These are phyloP conservation scores for Gonium pectorale DNA, from an alignment of 139 green algal species.

Conservation along the genomic window DNA sequence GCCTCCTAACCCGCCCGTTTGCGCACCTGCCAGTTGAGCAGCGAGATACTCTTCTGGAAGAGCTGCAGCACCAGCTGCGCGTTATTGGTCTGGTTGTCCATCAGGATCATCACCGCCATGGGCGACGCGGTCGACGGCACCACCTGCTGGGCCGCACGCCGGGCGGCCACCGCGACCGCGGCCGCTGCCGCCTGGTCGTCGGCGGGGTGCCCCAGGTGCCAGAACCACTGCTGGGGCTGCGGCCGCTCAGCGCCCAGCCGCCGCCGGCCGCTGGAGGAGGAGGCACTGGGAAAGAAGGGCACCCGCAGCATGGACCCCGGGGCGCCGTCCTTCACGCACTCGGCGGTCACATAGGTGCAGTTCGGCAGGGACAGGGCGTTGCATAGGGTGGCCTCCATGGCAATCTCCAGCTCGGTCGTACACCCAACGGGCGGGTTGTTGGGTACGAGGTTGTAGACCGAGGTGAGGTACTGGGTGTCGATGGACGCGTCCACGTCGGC, in stretches of 20 bases:
- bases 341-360: background rate
- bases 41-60: background rate
- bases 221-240: background rate
- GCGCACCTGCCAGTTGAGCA: constrained; percentile 9
- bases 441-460: constrained; percentile 24
- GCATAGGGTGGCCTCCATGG: background rate
- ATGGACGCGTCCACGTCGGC: background rate
- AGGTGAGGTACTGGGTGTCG: background rate
- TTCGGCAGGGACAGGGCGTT: constrained; percentile 16
- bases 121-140: background rate
- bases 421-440: background rate
- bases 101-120: constrained; percentile 13
- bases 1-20: too few species aligned
- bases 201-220: background rate
- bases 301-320: background rate
- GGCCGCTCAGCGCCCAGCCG: too few species aligned
- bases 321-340: constrained; percentile 1
- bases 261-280: background rate
- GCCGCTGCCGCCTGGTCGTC: background rate
- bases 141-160: background rate
- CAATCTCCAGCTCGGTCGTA: background rate
- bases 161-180: background rate
- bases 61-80: background rate
- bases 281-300: constrained; percentile 11
- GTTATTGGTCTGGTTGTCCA: constrained; percentile 35